Conservation (phyloP, 1,284 basidiomycete species). For the Sanghuangporus sanghuang region DNA sequence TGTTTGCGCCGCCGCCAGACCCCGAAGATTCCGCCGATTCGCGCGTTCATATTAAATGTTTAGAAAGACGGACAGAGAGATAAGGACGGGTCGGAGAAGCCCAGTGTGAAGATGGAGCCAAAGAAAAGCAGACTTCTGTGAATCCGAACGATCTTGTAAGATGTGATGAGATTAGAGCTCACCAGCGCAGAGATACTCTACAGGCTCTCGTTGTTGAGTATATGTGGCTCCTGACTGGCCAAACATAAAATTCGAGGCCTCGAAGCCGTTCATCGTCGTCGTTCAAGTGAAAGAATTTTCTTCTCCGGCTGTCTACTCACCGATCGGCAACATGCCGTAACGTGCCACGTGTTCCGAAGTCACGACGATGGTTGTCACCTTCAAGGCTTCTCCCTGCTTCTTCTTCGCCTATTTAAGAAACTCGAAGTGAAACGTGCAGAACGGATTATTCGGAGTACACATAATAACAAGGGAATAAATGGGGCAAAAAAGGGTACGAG, state of each 20-base stretch:
- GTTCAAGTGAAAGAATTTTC: neutral
- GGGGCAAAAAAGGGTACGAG: neutral
- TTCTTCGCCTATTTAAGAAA: neutral
- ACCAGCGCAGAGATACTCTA: slow-evolving; percentile 55
- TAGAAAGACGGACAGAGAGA: neutral
- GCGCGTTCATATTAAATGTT: neutral
- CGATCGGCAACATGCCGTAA: neutral
- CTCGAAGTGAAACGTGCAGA: neutral
- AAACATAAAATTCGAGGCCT: neutral
- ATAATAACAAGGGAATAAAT: neutral
- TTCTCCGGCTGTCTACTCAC: neutral
- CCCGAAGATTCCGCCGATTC: neutral
- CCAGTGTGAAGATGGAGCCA: neutral
- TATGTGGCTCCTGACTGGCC: neutral
- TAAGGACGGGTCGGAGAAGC: neutral
- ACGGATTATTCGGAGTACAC: neutral
- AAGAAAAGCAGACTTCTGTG: neutral
- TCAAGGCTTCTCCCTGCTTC: neutral
- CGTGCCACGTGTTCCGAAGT: neutral
- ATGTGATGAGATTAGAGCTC: slow-evolving; percentile 18
- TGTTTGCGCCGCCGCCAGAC: neutral
- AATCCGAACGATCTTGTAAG: neutral
- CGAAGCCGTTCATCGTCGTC: slow-evolving; percentile 9
- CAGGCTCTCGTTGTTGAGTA: slow-evolving; percentile 20
- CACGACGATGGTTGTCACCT: neutral